phyloP scores from a whole-genome alignment of 768 basidiomycete species.

The Symmetrospora coprosmae region DNA sequence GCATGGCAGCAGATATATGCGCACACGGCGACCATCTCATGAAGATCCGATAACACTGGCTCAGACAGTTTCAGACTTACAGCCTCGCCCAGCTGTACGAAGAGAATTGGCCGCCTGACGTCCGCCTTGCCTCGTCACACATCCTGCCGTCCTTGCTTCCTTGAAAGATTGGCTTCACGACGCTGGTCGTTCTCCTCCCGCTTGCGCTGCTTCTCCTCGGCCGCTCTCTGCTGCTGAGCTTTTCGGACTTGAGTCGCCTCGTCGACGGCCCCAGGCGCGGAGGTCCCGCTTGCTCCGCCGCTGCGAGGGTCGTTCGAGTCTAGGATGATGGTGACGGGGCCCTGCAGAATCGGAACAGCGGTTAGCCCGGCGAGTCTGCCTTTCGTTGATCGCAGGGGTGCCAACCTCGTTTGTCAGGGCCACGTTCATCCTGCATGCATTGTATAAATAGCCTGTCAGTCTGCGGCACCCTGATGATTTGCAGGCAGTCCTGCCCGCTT shows the following conservation, averaged over 20 bases:
- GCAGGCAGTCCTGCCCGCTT: background rate
- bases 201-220: slow-evolving; percentile 13
- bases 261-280: background rate
- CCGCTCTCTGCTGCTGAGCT: background rate
- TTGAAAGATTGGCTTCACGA: background rate
- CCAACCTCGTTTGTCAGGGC: slow-evolving; percentile 28
- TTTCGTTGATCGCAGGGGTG: too few species aligned
- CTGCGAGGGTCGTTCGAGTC: slow-evolving; percentile 20
- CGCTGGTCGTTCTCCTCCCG: slow-evolving; percentile 12
- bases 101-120: too few species aligned
- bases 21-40: too few species aligned
- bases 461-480: background rate
- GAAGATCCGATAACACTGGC: too few species aligned
- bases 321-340: slow-evolving; percentile 30
- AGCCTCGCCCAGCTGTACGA: too few species aligned
- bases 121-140: background rate
- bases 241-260: background rate
- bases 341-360: slow-evolving; percentile 13
- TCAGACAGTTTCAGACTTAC: too few species aligned
- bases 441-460: background rate
- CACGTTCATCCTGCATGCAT: slow-evolving; percentile 31
- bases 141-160: background rate
- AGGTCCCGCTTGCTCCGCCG: background rate
- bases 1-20: too few species aligned
- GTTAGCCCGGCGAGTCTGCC: too few species aligned